Evolutionary conservation across 345 rosid genomes (phyloP).

Genomic region (Dimocarpus longan): DNA sequence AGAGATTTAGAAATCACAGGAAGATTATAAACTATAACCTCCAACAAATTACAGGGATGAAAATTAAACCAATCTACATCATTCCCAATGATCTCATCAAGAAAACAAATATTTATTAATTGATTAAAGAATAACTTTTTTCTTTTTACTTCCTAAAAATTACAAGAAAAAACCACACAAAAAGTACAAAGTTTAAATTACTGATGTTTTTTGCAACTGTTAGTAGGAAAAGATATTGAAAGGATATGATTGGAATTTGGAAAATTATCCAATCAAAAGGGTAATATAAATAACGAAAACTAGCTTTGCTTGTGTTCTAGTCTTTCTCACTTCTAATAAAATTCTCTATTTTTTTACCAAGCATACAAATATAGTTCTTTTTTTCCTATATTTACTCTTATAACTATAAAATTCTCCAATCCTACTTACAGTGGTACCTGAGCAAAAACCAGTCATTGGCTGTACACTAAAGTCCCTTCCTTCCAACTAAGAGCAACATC

Average conservation of each 20-base stretch:
- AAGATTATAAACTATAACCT: slow-evolving; percentile 11
- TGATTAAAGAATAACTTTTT: not conserved
- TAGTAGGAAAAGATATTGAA: no score
- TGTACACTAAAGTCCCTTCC: no score
- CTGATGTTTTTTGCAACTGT: not conserved
- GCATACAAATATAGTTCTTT: not conserved
- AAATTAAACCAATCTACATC: not conserved
- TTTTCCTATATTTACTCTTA: not conserved
- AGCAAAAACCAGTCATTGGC: no score
- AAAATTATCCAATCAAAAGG: not conserved
- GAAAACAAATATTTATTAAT: not conserved
- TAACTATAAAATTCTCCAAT: not conserved
- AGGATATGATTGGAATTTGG: no score
- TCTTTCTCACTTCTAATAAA: not conserved
- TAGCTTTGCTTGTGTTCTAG: not conserved
- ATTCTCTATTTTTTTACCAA: not conserved
- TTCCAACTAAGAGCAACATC: no score
- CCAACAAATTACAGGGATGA: slow-evolving; percentile 15
- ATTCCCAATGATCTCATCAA: not conserved
- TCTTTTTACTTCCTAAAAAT: not conserved
- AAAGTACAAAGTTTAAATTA: not conserved
- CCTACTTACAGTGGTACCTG: not conserved
- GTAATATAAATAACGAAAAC: not conserved
- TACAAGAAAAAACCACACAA: not conserved
- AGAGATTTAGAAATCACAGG: slow-evolving; percentile 17